These are phyloP conservation scores for Trifolium pratense DNA, from an alignment of 306 rosid genomes.

Conservation along the genomic window DNA sequence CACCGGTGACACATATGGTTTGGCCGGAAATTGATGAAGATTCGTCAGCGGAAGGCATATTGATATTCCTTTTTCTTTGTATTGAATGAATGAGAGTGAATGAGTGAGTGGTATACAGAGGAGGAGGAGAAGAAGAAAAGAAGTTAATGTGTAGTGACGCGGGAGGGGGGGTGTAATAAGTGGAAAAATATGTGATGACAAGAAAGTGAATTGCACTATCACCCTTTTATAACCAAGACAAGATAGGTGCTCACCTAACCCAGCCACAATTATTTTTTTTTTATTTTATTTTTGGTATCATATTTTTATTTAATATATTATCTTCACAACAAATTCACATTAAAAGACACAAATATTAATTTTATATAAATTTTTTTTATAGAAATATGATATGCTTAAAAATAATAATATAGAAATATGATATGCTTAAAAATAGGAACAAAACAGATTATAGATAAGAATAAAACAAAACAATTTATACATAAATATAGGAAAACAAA, in stretches of 20 bases:
- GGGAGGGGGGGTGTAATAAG: background rate
- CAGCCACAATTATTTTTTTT: background rate
- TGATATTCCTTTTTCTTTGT: too few species aligned
- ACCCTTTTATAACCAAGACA: background rate
- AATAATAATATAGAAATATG: too few species aligned
- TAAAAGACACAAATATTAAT: background rate
- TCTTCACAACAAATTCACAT: background rate
- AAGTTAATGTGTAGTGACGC: background rate
- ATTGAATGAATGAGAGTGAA: background rate
- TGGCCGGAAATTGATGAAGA: slow-evolving; percentile 41
- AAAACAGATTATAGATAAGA: too few species aligned
- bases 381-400: too few species aligned
- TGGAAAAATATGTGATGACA: background rate
- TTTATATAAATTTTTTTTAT: too few species aligned
- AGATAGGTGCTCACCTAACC: background rate
- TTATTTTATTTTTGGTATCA: background rate
- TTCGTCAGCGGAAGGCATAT: slow-evolving; percentile 60
- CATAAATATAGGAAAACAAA: too few species aligned
- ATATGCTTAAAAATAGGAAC: too few species aligned
- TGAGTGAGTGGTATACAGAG: background rate
- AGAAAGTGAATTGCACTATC: background rate
- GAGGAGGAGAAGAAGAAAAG: background rate
- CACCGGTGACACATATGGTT: slow-evolving; percentile 88
- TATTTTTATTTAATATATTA: background rate
- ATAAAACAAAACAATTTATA: too few species aligned